phyloP scores from a whole-genome alignment of 2,329 filamentous ascomycete species.

The Aspergillus neoniger region DNA sequence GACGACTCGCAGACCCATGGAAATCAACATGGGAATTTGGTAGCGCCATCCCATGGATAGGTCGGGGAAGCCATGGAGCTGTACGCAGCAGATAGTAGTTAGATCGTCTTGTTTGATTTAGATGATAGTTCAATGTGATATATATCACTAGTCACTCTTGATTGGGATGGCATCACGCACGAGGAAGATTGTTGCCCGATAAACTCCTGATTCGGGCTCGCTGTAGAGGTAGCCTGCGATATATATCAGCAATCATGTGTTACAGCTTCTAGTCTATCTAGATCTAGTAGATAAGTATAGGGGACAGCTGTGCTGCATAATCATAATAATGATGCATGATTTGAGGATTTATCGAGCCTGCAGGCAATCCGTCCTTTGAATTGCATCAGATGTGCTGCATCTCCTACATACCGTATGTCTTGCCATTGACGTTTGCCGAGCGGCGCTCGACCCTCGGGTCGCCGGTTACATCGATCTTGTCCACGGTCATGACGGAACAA shows the following conservation, averaged over 20 bases:
- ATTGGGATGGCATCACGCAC: conserved; percentile 33
- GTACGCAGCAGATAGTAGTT: background rate
- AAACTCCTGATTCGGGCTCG: conserved; percentile 45
- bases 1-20: conserved; percentile 74
- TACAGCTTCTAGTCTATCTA: background rate
- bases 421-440: conserved; percentile 65
- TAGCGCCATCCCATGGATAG: conserved; percentile 83
- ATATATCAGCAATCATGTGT: conserved; percentile 9
- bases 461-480: conserved; percentile 63
- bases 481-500: conserved; percentile 49
- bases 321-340: background rate
- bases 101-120: background rate
- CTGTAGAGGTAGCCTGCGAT: conserved; percentile 55
- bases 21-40: conserved; percentile 76
- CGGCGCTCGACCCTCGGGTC: conserved; percentile 69
- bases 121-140: background rate
- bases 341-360: background rate
- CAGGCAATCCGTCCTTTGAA: background rate
- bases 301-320: background rate
- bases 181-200: conserved; percentile 57
- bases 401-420: conserved; percentile 61
- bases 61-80: conserved; percentile 82
- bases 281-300: background rate
- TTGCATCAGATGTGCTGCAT: background rate
- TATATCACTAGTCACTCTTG: background rate